Evolutionary conservation across 192 early-diverging fungal genomes (phyloP).

Genomic region (Linnemannia zychae): DNA sequence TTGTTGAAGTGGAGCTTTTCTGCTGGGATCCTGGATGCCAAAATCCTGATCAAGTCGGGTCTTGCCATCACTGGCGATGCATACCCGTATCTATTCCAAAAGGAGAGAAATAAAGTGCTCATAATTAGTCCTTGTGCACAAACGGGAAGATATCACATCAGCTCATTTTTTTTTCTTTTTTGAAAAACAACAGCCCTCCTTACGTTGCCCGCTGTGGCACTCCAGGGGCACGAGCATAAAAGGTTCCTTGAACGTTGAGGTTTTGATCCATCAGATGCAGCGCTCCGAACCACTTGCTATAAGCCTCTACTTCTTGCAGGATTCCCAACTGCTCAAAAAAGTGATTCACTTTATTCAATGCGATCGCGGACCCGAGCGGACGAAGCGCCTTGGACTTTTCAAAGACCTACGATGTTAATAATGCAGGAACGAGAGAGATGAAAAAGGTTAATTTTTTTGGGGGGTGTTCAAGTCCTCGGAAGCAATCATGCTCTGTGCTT

Average conservation of each 20-base stretch:
- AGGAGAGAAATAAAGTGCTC: too few relatives aligned
- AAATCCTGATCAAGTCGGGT: neutral
- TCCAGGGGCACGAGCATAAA: neutral
- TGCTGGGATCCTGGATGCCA: neutral
- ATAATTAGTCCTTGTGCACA: too few relatives aligned
- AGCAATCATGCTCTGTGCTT: neutral
- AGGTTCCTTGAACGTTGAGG: neutral
- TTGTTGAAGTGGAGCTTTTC: constrained; percentile 8
- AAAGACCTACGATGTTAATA: neutral
- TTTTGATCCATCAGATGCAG: constrained; percentile 4
- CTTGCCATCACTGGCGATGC: neutral
- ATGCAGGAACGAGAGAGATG: neutral
- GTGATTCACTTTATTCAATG: neutral
- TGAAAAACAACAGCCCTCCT: neutral
- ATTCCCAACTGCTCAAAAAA: neutral
- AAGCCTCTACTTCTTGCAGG: neutral
- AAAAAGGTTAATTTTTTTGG: too few relatives aligned
- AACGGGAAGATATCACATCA: neutral
- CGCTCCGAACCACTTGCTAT: neutral
- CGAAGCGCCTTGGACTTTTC: neutral
- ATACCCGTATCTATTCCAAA: neutral
- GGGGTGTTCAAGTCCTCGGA: too few relatives aligned
- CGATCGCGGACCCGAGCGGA: constrained; percentile 6
- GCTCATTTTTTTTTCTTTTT: neutral
- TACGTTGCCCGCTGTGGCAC: neutral